Evolutionary conservation across 495 filamentous ascomycete species (phyloP).

Genomic region (Neurospora tetrasperma): DNA sequence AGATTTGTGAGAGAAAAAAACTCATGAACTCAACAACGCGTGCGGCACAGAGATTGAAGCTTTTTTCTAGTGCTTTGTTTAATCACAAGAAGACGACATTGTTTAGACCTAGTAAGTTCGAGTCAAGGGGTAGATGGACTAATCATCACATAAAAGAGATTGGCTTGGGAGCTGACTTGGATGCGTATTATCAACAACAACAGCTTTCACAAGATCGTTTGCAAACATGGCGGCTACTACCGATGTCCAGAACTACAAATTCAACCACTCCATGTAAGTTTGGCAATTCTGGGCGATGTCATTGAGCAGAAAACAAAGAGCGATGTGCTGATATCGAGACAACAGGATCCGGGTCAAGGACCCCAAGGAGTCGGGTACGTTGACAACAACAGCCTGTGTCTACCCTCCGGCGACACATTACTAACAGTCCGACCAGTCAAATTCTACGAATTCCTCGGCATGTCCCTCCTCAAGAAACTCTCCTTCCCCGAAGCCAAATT

Average conservation of each 20-base stretch:
- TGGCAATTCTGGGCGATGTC: background rate
- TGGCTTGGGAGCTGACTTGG: background rate
- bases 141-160: no score
- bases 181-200: background rate
- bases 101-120: constrained; percentile 1
- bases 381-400: background rate
- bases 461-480: constrained; percentile 71
- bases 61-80: constrained; percentile 5
- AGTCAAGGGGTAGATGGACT: no score
- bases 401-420: background rate
- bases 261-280: constrained; percentile 70
- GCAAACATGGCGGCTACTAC: constrained; percentile 60
- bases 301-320: constrained; percentile 1
- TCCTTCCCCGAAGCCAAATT: constrained; percentile 70
- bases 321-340: constrained; percentile 16
- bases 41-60: constrained; percentile 9
- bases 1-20: background rate
- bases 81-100: constrained; percentile 1
- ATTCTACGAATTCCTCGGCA: constrained; percentile 89
- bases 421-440: constrained; percentile 43
- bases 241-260: constrained; percentile 72
- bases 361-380: constrained; percentile 63
- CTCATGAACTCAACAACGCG: constrained; percentile 13
- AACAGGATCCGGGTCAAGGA: constrained; percentile 89
- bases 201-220: constrained; percentile 11